These are phyloP conservation scores for Chamaenerion angustifolium DNA, from an alignment of 345 rosid genomes.

Conservation along the genomic window DNA sequence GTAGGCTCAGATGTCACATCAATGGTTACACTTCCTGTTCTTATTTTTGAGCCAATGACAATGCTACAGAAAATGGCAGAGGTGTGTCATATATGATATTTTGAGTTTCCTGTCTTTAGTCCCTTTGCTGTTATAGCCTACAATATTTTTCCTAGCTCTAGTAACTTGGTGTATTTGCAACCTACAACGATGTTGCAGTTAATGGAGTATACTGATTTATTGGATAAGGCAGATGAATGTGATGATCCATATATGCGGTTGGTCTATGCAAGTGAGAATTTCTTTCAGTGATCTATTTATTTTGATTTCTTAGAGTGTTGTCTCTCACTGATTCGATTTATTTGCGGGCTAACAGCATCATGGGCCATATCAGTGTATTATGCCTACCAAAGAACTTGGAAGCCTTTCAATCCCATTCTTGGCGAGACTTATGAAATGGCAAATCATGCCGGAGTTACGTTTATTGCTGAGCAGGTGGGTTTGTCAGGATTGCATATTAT, in stretches of 20 bases:
- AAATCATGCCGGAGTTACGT: constrained; percentile 65
- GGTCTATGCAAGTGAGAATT: constrained; percentile 62
- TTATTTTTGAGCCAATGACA: constrained; percentile 86
- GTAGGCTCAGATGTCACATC: constrained; percentile 83
- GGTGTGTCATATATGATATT: constrained; percentile 25
- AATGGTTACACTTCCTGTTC: constrained; percentile 91
- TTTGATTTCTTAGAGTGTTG: constrained; percentile 3
- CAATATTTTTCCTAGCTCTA: not conserved
- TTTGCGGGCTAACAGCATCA: constrained; percentile 37
- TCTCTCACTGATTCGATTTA: constrained; percentile 5
- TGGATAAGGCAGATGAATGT: constrained; percentile 79
- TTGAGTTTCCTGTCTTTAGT: not conserved
- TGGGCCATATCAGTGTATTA: constrained; percentile 83
- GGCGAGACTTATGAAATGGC: constrained; percentile 85
- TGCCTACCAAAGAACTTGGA: constrained; percentile 83
- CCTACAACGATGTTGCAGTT: constrained; percentile 30
- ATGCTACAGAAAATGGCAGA: constrained; percentile 95
- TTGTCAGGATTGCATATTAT: constrained; percentile 1
- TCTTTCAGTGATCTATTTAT: not conserved
- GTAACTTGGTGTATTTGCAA: not conserved
- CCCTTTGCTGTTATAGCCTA: not conserved
- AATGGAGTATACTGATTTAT: constrained; percentile 74
- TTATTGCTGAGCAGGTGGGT: constrained; percentile 76
- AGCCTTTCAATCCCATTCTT: constrained; percentile 95
- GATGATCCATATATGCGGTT: constrained; percentile 80